Evolutionary conservation across 371 early-diverging fungal species (phyloP).

Genomic region (Syncephalis fuscata): DNA sequence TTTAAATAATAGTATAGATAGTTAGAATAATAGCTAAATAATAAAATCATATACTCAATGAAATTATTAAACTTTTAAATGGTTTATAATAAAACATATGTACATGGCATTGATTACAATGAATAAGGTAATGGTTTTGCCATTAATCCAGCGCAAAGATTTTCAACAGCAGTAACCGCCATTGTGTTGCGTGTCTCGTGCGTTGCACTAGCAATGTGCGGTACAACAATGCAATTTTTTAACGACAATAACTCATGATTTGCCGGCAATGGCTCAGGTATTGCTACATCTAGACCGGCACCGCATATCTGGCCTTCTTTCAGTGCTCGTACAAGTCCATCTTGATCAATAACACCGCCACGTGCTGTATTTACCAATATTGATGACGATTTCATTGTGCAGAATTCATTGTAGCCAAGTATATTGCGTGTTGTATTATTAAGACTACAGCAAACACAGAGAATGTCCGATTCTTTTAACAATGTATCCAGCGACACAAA

Average conservation of each 20-base stretch:
- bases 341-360: conserved; percentile 63
- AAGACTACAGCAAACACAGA: conserved; percentile 58
- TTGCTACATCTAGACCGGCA: conserved; percentile 74
- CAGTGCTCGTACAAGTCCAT: conserved; percentile 51
- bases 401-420: conserved; percentile 42
- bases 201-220: conserved; percentile 54
- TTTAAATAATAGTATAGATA: no score
- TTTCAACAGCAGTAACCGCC: conserved; percentile 48
- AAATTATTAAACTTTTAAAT: no score
- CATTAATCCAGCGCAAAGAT: conserved; percentile 25
- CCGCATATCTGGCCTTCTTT: conserved; percentile 37
- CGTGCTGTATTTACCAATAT: conserved; percentile 70
- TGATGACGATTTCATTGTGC: conserved; percentile 45
- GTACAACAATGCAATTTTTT: conserved; percentile 44
- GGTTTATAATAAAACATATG: no score
- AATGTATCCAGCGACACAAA: conserved; percentile 32
- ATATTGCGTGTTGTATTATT: conserved; percentile 45
- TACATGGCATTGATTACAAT: neutral
- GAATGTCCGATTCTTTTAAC: conserved; percentile 43
- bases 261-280: conserved; percentile 64
- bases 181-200: conserved; percentile 68
- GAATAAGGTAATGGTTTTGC: neutral
- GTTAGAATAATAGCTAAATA: no score
- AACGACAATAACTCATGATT: conserved; percentile 37
- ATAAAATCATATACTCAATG: no score